Evolutionary conservation across 1,284 basidiomycete species (phyloP).

Genomic region (Austroboletus olivaceoglutinosus): DNA sequence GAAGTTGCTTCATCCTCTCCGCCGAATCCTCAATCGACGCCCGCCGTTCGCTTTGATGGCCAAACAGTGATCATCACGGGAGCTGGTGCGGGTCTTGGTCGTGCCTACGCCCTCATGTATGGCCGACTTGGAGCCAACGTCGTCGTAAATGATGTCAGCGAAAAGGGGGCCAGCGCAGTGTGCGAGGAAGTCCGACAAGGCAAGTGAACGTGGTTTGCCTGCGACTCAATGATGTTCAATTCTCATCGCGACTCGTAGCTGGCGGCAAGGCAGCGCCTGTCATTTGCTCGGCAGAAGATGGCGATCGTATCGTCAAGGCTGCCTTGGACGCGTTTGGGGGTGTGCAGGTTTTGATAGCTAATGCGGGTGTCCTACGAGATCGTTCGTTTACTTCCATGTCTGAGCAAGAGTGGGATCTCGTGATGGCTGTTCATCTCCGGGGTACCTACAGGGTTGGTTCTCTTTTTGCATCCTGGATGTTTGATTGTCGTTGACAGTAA

Average conservation of each 20-base stretch:
- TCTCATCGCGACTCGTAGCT: slow-evolving; percentile 39
- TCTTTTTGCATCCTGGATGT: neutral
- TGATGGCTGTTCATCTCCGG: slow-evolving; percentile 86
- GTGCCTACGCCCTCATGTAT: slow-evolving; percentile 91
- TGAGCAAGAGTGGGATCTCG: slow-evolving; percentile 93
- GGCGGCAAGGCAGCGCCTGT: slow-evolving; percentile 88
- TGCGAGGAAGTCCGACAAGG: slow-evolving; percentile 85
- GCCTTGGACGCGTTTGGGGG: slow-evolving; percentile 87
- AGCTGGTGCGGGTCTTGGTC: slow-evolving; percentile 89
- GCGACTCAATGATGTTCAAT: neutral
- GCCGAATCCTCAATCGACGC: slow-evolving; percentile 70
- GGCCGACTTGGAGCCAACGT: slow-evolving; percentile 92
- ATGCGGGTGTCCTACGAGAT: slow-evolving; percentile 92
- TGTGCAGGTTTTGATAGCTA: slow-evolving; percentile 89
- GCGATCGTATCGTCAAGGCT: slow-evolving; percentile 85
- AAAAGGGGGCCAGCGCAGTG: slow-evolving; percentile 80
- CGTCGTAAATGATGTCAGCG: slow-evolving; percentile 93
- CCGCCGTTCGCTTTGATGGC: slow-evolving; percentile 79
- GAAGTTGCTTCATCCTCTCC: slow-evolving; percentile 67
- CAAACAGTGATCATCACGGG: slow-evolving; percentile 96
- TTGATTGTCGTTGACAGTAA: slow-evolving; percentile 3
- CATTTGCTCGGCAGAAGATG: slow-evolving; percentile 89
- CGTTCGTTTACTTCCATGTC: slow-evolving; percentile 90
- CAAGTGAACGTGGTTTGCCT: slow-evolving; percentile 28
- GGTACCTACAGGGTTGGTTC: slow-evolving; percentile 64